These are phyloP conservation scores for Arthrinium puccinioides DNA, from an alignment of 2,329 filamentous ascomycete genomes.

Conservation along the genomic window DNA sequence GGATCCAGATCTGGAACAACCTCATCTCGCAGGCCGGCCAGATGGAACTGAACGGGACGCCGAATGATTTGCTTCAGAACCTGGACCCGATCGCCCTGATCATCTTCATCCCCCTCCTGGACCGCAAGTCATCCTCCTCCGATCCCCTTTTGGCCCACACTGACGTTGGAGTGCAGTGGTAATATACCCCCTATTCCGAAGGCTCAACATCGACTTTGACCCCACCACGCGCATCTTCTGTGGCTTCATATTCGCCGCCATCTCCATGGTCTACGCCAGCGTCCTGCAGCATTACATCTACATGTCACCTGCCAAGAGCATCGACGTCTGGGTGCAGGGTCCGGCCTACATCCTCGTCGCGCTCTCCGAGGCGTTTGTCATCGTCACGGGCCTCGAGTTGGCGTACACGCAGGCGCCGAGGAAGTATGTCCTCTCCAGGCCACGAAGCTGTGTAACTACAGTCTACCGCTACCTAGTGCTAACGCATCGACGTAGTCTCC, in stretches of 20 bases:
- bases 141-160: conserved; percentile 22
- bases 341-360: conserved; percentile 41
- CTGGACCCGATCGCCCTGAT: conserved; percentile 61
- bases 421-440: conserved; percentile 49
- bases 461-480: neutral
- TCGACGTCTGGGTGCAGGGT: conserved; percentile 58
- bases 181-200: conserved; percentile 55
- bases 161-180: conserved; percentile 15
- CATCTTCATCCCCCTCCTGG: conserved; percentile 58
- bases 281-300: conserved; percentile 57
- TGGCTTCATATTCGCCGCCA: conserved; percentile 49
- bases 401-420: conserved; percentile 66
- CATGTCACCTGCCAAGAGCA: conserved; percentile 29
- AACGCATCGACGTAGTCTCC: neutral
- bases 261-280: conserved; percentile 51
- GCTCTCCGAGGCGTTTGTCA: conserved; percentile 40
- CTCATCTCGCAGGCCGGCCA: conserved; percentile 54
- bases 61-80: conserved; percentile 65
- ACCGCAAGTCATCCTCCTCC: conserved; percentile 31
- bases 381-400: conserved; percentile 59
- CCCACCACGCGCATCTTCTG: conserved; percentile 60
- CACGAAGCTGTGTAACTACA: no score
- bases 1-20: conserved; percentile 61
- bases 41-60: conserved; percentile 56
- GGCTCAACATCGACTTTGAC: conserved; percentile 49